Base-by-base conservation (phyloP, 139 green algal species). In the Desmodesmus armatus region DNA sequence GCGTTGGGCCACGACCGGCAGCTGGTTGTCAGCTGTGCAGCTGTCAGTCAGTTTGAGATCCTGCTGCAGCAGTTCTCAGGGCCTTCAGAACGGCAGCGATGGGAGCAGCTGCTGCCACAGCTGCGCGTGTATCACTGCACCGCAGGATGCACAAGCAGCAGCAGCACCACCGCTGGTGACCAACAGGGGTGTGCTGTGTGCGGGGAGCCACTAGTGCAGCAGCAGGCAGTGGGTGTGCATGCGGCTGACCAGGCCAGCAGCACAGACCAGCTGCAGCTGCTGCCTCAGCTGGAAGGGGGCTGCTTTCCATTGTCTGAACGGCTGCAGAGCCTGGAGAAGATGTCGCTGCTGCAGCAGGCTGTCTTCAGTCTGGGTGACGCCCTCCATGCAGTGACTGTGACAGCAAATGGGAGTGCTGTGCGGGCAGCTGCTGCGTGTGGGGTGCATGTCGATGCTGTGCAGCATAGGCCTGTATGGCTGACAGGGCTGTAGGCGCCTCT, bases 391-490 rank as follows among this genome's bases (percentile, higher is more conserved):
- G 5, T 91, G 15, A 93, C 90, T 17, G 72, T 92, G 7, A 93
- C 90, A 27, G 92, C 92, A 33, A 94, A 95, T 72, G 88, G 86
- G 5, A 84, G 79, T 39, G 90, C 83, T 2, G 80, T 91, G 41
- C 74, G 87, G 0, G 76, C 40, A 21, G 86, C 77, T 43, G 84
- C 69, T 21, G 47, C 79, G 21, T 47, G 75, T 78, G 90, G 89
- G 11, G 88, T 92, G 51, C 33, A 39, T 17, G 70, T 95, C 40
- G 92, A 93, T 74, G 85, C 82, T 1, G 25, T 84, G 3, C 33
- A 92, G 27, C 92, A 95, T 83, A 55, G 88, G 6, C 83, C 92
- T 19, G 90, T 92, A 35, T 95, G 92, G 92, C 84, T 95, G 39
- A 88, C 88, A 15, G 92, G 92, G 3, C 43, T 87, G 66, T 93